phyloP scores from a whole-genome alignment of 2,329 filamentous ascomycete species.

The Cladophialophora exuberans region DNA sequence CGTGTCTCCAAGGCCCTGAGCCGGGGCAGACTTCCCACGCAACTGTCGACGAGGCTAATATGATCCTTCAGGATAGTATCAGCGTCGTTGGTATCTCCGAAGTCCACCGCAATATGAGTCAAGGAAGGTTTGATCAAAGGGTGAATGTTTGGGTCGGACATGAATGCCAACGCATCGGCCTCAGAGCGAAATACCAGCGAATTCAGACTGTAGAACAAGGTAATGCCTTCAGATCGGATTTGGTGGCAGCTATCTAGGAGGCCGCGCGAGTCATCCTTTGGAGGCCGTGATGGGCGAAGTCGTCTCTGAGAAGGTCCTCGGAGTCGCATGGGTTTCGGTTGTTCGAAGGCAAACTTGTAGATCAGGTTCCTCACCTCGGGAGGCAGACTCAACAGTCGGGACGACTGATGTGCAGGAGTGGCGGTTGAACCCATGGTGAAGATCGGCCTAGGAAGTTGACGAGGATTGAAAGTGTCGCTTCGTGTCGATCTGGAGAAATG shows the following conservation, averaged over 20 bases:
- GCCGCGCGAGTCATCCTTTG: conserved; percentile 27
- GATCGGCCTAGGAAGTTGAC: too few relatives aligned
- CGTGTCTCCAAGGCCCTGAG: conserved; percentile 27
- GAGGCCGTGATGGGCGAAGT: conserved; percentile 25
- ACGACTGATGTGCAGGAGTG: conserved; percentile 9
- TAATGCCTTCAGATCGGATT: conserved; percentile 26
- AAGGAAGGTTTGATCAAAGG: conserved; percentile 24
- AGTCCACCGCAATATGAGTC: conserved; percentile 28
- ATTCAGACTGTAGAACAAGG: conserved; percentile 29
- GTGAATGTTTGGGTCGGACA: conserved; percentile 24
- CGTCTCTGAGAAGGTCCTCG: conserved; percentile 26
- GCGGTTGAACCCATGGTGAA: too few relatives aligned
- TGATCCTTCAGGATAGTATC: conserved; percentile 29
- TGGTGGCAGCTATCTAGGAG: conserved; percentile 24
- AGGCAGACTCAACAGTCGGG: conserved; percentile 22
- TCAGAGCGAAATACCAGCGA: conserved; percentile 26
- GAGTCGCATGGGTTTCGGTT: conserved; percentile 16
- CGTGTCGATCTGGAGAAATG: too few relatives aligned
- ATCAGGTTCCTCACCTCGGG: conserved; percentile 30
- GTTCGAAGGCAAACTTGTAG: conserved; percentile 26
- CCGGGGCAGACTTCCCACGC: conserved; percentile 25
- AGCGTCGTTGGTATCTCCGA: conserved; percentile 26
- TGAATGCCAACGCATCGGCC: conserved; percentile 23
- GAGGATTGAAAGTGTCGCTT: too few relatives aligned
- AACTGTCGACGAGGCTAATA: conserved; percentile 27